Evolutionary conservation across 495 filamentous ascomycete genomes (phyloP), one percentile per base, ranked within the genome.

Genomic region (Usnea hakonensis): DNA sequence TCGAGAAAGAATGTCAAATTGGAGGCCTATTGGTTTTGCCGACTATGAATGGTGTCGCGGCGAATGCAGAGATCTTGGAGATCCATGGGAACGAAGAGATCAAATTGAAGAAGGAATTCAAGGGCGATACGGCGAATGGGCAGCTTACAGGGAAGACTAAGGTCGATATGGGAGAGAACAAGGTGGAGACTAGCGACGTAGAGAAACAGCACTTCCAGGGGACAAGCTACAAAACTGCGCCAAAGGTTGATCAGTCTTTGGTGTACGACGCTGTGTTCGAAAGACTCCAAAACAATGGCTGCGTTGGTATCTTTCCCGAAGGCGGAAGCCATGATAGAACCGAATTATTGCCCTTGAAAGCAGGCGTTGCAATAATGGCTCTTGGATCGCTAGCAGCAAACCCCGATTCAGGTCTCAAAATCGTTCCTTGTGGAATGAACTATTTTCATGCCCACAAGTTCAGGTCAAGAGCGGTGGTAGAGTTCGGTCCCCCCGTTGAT

Each of bases 361-460:
- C 94, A 71, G 94, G 94, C 71, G 90, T 99, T 57, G 94, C 94
- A 55, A 89, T 99, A 64, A 99, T 99, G 92, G 94, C 94, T 28
- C 82, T 99, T 54, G 94, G 93, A 26, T 90, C 95, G 5, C 79
- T 99, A 35, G 89, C 89, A n/a, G 86, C 88, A 44, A 83, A 90
- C 54, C 94, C 92, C 5, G 81, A 95, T 65, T 96, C 88, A 70
- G 91, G 88, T n/a, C 71, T 99, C 65, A 95, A 90, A 73, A 97
- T 99, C 68, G 89, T 99, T n/a, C 95, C 95, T n/a, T 93, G 91
- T 55, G 95, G 95, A 63, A 97, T 97, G 94, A 99, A 99, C 70
- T 99, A 99, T 74, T 99, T 99, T 76, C 94, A 99, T 74, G 89
- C 94, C 6, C 94, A 99, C 76, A 99, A 97, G 72, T 99, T 99